Evolutionary conservation across 768 basidiomycete genomes (phyloP), one percentile per base, ranked within the genome.

Genomic region (Piloderma croceum): DNA sequence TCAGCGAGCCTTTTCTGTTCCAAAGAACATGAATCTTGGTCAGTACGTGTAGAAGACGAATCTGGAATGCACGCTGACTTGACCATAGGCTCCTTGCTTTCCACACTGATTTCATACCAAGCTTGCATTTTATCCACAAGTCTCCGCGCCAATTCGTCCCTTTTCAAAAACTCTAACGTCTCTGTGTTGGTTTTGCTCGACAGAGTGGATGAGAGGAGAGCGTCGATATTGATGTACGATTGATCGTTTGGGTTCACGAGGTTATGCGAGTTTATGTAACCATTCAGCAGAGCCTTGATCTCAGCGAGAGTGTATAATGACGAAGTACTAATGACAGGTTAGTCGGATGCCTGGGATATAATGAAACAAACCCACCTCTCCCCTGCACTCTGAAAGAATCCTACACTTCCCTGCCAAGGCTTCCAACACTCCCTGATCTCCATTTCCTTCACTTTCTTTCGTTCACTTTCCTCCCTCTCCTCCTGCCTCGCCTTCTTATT

Each of bases 351-450:
- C 20, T 7, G 23, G 3, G 24, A 38, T 12, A 6, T 33, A 3
- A 39, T 31, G 24, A 10, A 41, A 27, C 43, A 12, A 13, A 69
- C 78, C 46, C 48, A 86, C 89, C 74, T 76, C 42, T 70, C 72
- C 21, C 74, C 79, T 31, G 79, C 69, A 2, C 65, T 77, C 33
- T 77, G 70, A 56, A 91, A 89, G 43, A 90, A 71, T 5, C 61
- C 60, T 3, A 74, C 47, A 2, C 74, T 80, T 5, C 53, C 50
- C 29, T 72, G 70, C 52, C 79, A 73, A 7, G 90, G 86, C 50
- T 86, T 92, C 81, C 81, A 91, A 21, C 85, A 47, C 56, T 89
- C 86, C 23, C 58, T 73, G 23, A 91, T 67, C 12, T 64, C 70
- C 18, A 90, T 61, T 48, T 79, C 76, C 44, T 64, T 74, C 43